Evolutionary conservation across 208 protist genomes (phyloP).

Genomic region (Leishmania arabica): DNA sequence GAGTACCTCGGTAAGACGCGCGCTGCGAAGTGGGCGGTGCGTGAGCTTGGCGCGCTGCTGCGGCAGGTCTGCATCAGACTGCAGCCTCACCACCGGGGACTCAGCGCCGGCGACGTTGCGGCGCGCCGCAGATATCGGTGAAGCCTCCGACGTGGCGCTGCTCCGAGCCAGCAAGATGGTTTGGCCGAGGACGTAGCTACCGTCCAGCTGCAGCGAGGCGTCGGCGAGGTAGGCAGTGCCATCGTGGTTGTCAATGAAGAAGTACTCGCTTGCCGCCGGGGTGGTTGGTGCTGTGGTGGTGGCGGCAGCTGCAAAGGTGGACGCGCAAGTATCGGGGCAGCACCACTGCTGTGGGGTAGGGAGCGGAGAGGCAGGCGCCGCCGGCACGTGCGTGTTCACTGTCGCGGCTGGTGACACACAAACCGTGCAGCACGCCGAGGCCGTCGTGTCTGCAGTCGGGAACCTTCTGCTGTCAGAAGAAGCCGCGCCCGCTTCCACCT

Average conservation of each 20-base stretch:
- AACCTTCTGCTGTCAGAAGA: background rate
- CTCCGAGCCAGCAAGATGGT: constrained; percentile 56
- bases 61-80: constrained; percentile 8
- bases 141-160: constrained; percentile 3
- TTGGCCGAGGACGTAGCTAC: constrained; percentile 48
- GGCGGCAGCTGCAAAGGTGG: background rate
- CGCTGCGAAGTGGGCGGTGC: constrained; percentile 20
- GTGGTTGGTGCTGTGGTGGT: background rate
- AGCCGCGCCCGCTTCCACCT: background rate
- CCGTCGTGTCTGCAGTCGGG: background rate
- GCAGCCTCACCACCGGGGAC: constrained; percentile 26
- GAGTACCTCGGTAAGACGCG: constrained; percentile 1
- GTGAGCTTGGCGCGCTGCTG: constrained; percentile 9
- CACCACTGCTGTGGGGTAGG: constrained; percentile 7
- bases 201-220: constrained; percentile 43
- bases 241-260: constrained; percentile 67
- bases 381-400: constrained; percentile 10
- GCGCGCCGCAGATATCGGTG: background rate
- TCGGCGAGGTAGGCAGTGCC: constrained; percentile 60
- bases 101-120: background rate
- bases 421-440: background rate
- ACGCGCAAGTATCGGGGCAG: background rate
- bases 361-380: background rate
- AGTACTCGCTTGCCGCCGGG: constrained; percentile 27
- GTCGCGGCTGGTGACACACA: constrained; percentile 12